These are phyloP conservation scores for Plasmodium billcollinsi DNA, from an alignment of 169 alveolate species.

Conservation along the genomic window DNA sequence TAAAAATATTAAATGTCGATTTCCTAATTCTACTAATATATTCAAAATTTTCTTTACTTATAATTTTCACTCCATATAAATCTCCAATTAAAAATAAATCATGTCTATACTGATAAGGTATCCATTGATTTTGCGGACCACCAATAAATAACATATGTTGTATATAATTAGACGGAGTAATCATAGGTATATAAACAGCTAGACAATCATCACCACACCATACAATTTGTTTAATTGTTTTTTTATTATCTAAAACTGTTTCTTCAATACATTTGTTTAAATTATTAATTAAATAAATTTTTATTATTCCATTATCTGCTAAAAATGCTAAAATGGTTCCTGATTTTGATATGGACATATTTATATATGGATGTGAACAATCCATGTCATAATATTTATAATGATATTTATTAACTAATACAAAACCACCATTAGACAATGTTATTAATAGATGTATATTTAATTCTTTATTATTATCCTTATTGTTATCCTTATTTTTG, in stretches of 20 bases:
- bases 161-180: slow-evolving; percentile 76
- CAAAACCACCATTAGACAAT: slow-evolving; percentile 55
- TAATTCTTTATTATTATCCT: slow-evolving; percentile 16
- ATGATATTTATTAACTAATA: slow-evolving; percentile 42
- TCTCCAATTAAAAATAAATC: slow-evolving; percentile 78
- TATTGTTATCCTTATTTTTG: not conserved
- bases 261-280: slow-evolving; percentile 67
- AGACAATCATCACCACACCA: slow-evolving; percentile 88
- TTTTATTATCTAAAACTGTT: slow-evolving; percentile 64
- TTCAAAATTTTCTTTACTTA: slow-evolving; percentile 79
- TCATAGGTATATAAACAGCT: slow-evolving; percentile 79
- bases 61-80: slow-evolving; percentile 82
- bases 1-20: slow-evolving; percentile 80
- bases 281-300: slow-evolving; percentile 74
- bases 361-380: slow-evolving; percentile 24
- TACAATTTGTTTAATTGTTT: slow-evolving; percentile 79
- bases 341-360: slow-evolving; percentile 65
- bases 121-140: slow-evolving; percentile 85
- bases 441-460: slow-evolving; percentile 59
- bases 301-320: slow-evolving; percentile 60
- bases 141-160: slow-evolving; percentile 82
- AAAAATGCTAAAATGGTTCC: slow-evolving; percentile 64
- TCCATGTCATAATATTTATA: slow-evolving; percentile 40
- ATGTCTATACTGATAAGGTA: slow-evolving; percentile 81
- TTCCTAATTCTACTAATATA: slow-evolving; percentile 80